A percentile compares a stretch with the other conserved stretches of the same genome.
Conservation (phyloP, 2,329 filamentous ascomycete genomes). For the Epichloe elymi region DNA sequence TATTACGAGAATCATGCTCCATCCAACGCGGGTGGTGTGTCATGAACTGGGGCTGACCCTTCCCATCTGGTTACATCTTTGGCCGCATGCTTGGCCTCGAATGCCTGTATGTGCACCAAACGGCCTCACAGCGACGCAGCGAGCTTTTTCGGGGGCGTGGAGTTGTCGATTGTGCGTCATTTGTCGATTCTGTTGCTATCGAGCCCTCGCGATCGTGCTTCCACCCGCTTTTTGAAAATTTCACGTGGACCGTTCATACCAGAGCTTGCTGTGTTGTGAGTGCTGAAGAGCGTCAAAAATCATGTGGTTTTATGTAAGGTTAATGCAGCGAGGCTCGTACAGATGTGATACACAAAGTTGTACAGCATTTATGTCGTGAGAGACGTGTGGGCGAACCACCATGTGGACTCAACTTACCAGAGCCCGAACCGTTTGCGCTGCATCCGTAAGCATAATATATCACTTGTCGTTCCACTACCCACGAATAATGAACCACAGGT, state of each 20-base stretch:
- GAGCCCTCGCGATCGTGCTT: neutral
- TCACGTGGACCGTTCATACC: neutral
- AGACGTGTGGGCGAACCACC: neutral
- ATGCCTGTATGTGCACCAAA: constrained; percentile 1
- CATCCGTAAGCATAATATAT: neutral
- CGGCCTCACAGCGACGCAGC: neutral
- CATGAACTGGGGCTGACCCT: neutral
- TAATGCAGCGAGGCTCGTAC: neutral
- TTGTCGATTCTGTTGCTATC: neutral
- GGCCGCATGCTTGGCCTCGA: constrained; percentile 2
- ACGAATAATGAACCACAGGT: neutral
- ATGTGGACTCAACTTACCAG: neutral
- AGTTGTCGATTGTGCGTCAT: neutral
- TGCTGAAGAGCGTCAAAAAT: neutral
- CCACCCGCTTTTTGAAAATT: neutral
- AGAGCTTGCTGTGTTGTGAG: neutral
- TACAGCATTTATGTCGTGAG: neutral
- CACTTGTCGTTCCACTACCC: constrained; percentile 1
- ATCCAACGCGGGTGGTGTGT: neutral
- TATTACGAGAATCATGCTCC: neutral
- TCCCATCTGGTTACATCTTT: constrained; percentile 2
- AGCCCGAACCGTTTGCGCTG: neutral
- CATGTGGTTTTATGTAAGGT: neutral
- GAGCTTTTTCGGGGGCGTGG: neutral
- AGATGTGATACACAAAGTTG: neutral